A percentile compares a stretch with the other conserved stretches of the same genome.
Conservation (phyloP, 805 yeast genomes). For the Kodamaea neixiangensis region DNA sequence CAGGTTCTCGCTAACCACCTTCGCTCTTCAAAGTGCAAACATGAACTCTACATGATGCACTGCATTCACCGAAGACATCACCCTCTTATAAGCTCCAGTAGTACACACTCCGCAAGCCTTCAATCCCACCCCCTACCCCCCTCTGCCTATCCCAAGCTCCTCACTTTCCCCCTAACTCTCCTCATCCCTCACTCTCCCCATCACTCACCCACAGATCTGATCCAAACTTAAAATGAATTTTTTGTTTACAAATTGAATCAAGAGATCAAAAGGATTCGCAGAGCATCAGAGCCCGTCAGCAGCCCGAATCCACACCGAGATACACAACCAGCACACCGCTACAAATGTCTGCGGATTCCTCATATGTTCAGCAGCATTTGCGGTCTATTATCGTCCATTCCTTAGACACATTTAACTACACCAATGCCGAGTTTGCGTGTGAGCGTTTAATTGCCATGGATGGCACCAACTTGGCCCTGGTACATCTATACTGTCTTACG, state of each 20-base stretch:
- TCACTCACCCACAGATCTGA: not conserved
- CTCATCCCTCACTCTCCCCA: not conserved
- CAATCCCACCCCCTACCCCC: too few relatives aligned
- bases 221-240: not conserved
- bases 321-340: not conserved
- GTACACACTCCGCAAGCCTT: too few relatives aligned
- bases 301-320: not conserved
- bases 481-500: constrained; percentile 70
- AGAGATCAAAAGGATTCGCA: not conserved
- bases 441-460: constrained; percentile 75
- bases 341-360: constrained; percentile 15
- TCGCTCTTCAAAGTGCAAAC: too few relatives aligned
- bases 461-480: constrained; percentile 56
- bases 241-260: constrained; percentile 3
- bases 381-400: constrained; percentile 66
- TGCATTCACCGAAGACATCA: too few relatives aligned
- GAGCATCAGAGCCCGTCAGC: not conserved
- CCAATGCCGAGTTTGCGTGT: constrained; percentile 83
- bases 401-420: constrained; percentile 65
- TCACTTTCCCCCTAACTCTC: too few relatives aligned
- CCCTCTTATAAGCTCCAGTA: too few relatives aligned
- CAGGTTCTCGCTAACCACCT: too few relatives aligned
- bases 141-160: too few relatives aligned
- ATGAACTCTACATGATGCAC: too few relatives aligned
- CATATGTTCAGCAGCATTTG: constrained; percentile 43